A percentile compares a stretch with the other conserved stretches of the same genome.
Evolutionary conservation across 345 rosid species (phyloP).

Genomic region (Arabidopsis arenosa): DNA sequence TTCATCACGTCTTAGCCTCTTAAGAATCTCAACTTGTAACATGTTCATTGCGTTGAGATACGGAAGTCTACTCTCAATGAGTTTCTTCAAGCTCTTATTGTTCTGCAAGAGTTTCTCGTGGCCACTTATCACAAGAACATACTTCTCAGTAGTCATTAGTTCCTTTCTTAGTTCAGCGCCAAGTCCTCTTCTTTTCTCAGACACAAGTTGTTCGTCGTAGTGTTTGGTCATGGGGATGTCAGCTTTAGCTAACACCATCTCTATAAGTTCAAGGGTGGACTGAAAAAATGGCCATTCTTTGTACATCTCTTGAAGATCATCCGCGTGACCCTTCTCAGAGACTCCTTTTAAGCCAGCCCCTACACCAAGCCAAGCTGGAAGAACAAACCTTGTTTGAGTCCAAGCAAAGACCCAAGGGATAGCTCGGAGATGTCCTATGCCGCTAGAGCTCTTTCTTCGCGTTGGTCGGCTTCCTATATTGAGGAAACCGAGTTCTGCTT

Average conservation of each 20-base stretch:
- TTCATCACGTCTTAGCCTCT: slow-evolving; percentile 81
- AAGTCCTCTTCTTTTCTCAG: slow-evolving; percentile 67
- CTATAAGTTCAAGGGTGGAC: slow-evolving; percentile 91
- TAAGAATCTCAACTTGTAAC: slow-evolving; percentile 91
- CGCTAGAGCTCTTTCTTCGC: slow-evolving; percentile 82
- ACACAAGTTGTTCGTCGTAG: slow-evolving; percentile 88
- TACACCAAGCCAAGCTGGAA: slow-evolving; percentile 99
- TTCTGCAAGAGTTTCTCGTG: slow-evolving; percentile 75
- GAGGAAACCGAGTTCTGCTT: slow-evolving; percentile 93
- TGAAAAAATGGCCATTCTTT: slow-evolving; percentile 97
- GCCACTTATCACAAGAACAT: slow-evolving; percentile 74
- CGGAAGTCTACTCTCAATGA: slow-evolving; percentile 90
- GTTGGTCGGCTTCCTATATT: slow-evolving; percentile 97
- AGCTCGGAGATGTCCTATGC: slow-evolving; percentile 95
- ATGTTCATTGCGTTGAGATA: slow-evolving; percentile 90
- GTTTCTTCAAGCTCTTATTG: slow-evolving; percentile 81
- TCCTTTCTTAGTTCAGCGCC: slow-evolving; percentile 76
- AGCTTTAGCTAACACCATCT: slow-evolving; percentile 93
- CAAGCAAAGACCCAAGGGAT: slow-evolving; percentile 99
- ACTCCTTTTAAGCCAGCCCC: slow-evolving; percentile 85
- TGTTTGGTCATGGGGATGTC: slow-evolving; percentile 85
- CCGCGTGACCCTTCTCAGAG: slow-evolving; percentile 77
- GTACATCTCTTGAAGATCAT: slow-evolving; percentile 85
- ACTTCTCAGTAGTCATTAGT: slow-evolving; percentile 69
- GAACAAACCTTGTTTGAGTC: slow-evolving; percentile 98